Base-by-base conservation (phyloP, 352 stramenopile genomes). In the Plasmopara halstedii region DNA sequence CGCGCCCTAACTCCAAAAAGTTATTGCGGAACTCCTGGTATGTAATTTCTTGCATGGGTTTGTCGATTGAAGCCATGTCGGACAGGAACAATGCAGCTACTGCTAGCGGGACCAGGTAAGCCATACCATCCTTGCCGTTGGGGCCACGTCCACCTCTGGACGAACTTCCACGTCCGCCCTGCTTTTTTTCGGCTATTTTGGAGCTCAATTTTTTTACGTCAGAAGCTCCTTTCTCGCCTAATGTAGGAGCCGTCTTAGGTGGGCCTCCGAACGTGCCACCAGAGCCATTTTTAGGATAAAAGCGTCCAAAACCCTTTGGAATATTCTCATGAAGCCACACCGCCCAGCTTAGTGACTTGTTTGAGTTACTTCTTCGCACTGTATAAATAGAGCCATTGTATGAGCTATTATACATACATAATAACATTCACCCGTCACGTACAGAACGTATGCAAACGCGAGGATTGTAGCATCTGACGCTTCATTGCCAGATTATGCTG, bases 1-100 rank as follows among this genome's bases (percentile, higher is more conserved):
- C 86, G 22, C 76, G 75, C 15, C 86, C 86, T 5, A 71, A 69
- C 48, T 92, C 77, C 29, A 96, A 56, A 41, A 95, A 82, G 23
- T 71, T 70, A 46, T 85, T 95, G 32, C 83, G 80, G 64, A 96
- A 95, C 45, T 96, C 85, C 52, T 96, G 86, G 64, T 92, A 96
- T 42, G 77, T 95, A 55, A 95, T 90, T 59, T 96, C 86, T 53
- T 92, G 79, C 70, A 89, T 87, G 7, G 78, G 75, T 46, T 93
- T 88, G 56, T 91, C 78, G 18, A 80, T 58, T 7, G 62, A 75
- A 13, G 67, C 69, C 35, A 91, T 48, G 22, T 93, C 82, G 29
- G 80, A 81, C 26, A 93, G 65, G 33, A 93, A 67, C 39, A 91
- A 47, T 14, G 75, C 75, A 6, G 74, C 81, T 21, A 93, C 58